These are phyloP conservation scores for Yarrowia osloensis DNA, from an alignment of 805 yeast species.

Conservation along the genomic window DNA sequence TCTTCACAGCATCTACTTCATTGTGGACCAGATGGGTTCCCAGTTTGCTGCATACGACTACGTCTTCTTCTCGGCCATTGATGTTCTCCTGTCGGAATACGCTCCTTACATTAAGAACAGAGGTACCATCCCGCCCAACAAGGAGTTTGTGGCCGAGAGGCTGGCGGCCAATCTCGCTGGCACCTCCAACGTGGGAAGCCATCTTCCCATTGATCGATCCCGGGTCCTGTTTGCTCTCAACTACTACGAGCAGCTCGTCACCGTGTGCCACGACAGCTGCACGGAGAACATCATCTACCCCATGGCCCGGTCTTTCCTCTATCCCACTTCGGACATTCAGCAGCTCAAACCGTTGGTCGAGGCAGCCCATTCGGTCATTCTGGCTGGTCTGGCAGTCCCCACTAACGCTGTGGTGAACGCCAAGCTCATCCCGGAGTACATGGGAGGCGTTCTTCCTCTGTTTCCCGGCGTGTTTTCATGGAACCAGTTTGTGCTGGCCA, in stretches of 20 bases:
- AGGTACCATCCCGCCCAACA: background rate
- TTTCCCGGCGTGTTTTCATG: slow-evolving; percentile 60
- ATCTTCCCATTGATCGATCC: slow-evolving; percentile 38
- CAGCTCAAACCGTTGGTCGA: slow-evolving; percentile 49
- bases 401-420: slow-evolving; percentile 15
- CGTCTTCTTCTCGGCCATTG: slow-evolving; percentile 54
- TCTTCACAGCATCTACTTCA: slow-evolving; percentile 37
- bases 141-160: slow-evolving; percentile 23
- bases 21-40: slow-evolving; percentile 38
- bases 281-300: slow-evolving; percentile 44
- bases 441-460: slow-evolving; percentile 52
- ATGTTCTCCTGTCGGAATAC: slow-evolving; percentile 39
- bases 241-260: slow-evolving; percentile 42
- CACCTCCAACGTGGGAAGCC: slow-evolving; percentile 37
- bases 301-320: slow-evolving; percentile 36
- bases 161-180: slow-evolving; percentile 40
- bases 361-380: slow-evolving; percentile 63
- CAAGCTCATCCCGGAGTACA: slow-evolving; percentile 45
- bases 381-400: slow-evolving; percentile 42
- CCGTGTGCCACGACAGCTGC: slow-evolving; percentile 43
- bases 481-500: slow-evolving; percentile 57
- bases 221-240: slow-evolving; percentile 41
- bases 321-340: slow-evolving; percentile 32
- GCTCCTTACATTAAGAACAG: slow-evolving; percentile 16
- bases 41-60: slow-evolving; percentile 54